Conservation (phyloP, 805 yeast species). For the Lipomyces yamadae region DNA sequence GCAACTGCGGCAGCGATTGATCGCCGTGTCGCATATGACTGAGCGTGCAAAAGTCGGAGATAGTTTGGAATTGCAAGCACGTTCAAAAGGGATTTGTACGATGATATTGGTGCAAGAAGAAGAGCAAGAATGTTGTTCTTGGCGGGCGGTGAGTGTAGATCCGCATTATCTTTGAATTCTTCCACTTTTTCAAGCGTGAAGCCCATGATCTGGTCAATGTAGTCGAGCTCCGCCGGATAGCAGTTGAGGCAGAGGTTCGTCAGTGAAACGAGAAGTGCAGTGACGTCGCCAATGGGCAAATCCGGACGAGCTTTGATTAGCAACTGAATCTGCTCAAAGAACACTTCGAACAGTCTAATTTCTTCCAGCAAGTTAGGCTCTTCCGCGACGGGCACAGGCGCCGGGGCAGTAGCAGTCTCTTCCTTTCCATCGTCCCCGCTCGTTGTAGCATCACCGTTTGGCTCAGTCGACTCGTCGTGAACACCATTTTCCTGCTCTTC, state of each 20-base stretch:
- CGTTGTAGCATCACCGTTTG: slow-evolving; percentile 15
- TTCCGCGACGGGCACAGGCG: slow-evolving; percentile 27
- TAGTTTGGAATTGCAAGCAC: slow-evolving; percentile 54
- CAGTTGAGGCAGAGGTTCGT: slow-evolving; percentile 66
- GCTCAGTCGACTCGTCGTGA: slow-evolving; percentile 11
- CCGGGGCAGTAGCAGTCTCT: slow-evolving; percentile 12
- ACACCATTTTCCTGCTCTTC: slow-evolving; percentile 16
- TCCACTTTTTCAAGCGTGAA: slow-evolving; percentile 49
- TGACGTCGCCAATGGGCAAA: slow-evolving; percentile 67
- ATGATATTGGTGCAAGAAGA: slow-evolving; percentile 46
- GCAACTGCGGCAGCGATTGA: slow-evolving; percentile 65
- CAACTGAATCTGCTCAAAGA: slow-evolving; percentile 67
- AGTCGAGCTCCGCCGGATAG: slow-evolving; percentile 64
- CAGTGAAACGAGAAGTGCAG: slow-evolving; percentile 67
- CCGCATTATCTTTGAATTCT: slow-evolving; percentile 39
- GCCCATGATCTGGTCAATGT: slow-evolving; percentile 65
- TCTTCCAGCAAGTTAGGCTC: slow-evolving; percentile 37
- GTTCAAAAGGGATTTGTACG: slow-evolving; percentile 42
- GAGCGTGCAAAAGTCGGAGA: slow-evolving; percentile 59
- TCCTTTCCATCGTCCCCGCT: slow-evolving; percentile 37
- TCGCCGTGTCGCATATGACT: slow-evolving; percentile 58
- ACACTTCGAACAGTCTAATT: slow-evolving; percentile 59
- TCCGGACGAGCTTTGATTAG: slow-evolving; percentile 65
- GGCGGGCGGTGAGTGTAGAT: slow-evolving; percentile 41
- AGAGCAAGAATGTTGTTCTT: slow-evolving; percentile 43